Base-by-base conservation (phyloP, 345 rosid genomes). In the Boechera divaricarpa region DNA sequence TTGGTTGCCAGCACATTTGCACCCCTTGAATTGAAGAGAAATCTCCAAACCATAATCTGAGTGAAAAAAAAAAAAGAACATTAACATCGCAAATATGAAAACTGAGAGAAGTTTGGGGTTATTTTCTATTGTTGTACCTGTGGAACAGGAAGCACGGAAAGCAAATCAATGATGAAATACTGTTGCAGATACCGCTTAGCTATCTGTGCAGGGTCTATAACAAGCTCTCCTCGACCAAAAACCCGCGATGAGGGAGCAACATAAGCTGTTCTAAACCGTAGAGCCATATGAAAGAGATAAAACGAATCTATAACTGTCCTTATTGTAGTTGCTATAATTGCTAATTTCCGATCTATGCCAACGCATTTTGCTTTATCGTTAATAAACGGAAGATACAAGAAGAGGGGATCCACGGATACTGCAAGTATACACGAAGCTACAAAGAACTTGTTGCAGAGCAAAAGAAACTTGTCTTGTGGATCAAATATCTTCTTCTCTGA, bases 231-330 rank as follows among this genome's bases (percentile, higher is more conserved):
- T 21, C 98, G 82, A 63, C 99, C 99, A 63, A 95, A 95, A 64
- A 92, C 97, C 67, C 97, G 90, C 54, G 99, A 95, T 5, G 99
- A 95, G 2, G 98, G 99, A 28, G 98, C 98, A 77, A 95, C 92
- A 75, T 88, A 95, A 21, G 97, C 98, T 62, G 99, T 95, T 66
- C 98, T 96, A 81, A 95, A 95, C 85, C 88, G 85, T 35, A 95
- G 82, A 73, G 88, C 90, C 94, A 95, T 95, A 81, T 84, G 99
- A 48, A 92, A 72, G 68, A 95, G 97, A 83, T 95, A 95, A 85
- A 92, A 92, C 18, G 72, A 84, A 89, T 95, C 99, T 35, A 92
- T 69, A 35, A 84, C 57, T 6, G 94, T 88, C 80, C 99, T 82
- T 81, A 95, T 63, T 16, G 91, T 89, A 44, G 98, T 89, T 10